A percentile compares a stretch with the other conserved stretches of the same genome.
phyloP scores from a whole-genome alignment of 2,329 filamentous ascomycete species.

The Arthrobotrys sinensis region DNA sequence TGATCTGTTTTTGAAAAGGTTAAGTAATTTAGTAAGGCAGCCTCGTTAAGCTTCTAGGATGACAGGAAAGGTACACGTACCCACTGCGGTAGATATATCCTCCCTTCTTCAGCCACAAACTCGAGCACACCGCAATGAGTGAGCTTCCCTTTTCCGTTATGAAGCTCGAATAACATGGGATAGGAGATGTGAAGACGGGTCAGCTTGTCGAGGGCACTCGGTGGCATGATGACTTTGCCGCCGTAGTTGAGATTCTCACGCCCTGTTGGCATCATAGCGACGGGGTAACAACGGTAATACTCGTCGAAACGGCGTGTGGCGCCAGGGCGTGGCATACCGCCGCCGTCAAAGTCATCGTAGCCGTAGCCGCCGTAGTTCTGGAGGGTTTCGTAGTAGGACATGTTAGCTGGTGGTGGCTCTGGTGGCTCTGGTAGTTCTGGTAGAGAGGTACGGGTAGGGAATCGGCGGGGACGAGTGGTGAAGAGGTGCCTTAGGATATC shows the following conservation, averaged over 20 bases:
- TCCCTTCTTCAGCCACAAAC: conserved; percentile 96
- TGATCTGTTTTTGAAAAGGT: conserved; percentile 81
- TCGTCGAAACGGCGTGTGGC: conserved; percentile 89
- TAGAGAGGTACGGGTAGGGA: neutral
- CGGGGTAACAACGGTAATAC: conserved; percentile 97
- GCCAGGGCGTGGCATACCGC: conserved; percentile 58
- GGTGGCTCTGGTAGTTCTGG: neutral
- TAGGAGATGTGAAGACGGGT: conserved; percentile 96
- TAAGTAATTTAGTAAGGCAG: neutral
- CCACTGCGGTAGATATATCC: conserved; percentile 97
- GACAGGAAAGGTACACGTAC: conserved; percentile 69
- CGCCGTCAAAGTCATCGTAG: conserved; percentile 64
- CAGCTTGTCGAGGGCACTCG: conserved; percentile 95
- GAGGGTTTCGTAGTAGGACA: conserved; percentile 66
- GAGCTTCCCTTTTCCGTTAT: conserved; percentile 85
- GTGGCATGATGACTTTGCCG: conserved; percentile 97
- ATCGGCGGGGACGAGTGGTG: neutral
- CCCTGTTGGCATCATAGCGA: conserved; percentile 92
- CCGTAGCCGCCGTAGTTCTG: conserved; percentile 69
- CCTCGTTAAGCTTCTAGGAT: neutral
- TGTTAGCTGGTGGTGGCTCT: conserved; percentile 29
- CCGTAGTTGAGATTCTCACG: conserved; percentile 93
- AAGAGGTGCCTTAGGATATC: neutral
- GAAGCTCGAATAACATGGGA: conserved; percentile 95
- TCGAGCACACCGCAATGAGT: conserved; percentile 96